Evolutionary conservation across 1,139 yeast genomes (phyloP).

Genomic region (Kodamaea sp.): DNA sequence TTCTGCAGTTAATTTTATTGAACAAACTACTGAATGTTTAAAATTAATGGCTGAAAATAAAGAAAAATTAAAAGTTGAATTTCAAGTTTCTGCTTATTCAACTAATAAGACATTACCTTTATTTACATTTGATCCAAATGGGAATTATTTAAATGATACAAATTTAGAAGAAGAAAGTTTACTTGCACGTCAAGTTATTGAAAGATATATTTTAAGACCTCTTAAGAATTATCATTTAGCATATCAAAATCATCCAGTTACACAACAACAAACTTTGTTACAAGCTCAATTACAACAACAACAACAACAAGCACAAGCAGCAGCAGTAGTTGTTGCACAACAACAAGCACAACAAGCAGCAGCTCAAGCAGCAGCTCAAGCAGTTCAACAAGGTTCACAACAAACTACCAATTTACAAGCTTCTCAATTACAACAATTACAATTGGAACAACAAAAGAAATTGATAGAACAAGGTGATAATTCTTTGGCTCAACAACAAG

Average conservation of each 20-base stretch:
- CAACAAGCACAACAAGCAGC: slow-evolving; percentile 5
- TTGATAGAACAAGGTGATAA: slow-evolving; percentile 21
- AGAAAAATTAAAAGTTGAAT: slow-evolving; percentile 33
- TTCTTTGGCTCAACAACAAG: slow-evolving; percentile 15
- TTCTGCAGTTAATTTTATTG: slow-evolving; percentile 34
- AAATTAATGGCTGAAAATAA: slow-evolving; percentile 29
- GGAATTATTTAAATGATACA: slow-evolving; percentile 18
- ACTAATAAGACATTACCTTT: slow-evolving; percentile 31
- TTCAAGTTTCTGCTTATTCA: slow-evolving; percentile 21
- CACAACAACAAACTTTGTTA: slow-evolving; percentile 38
- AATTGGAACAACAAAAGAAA: slow-evolving; percentile 27
- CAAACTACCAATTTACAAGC: slow-evolving; percentile 18
- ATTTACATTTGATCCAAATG: slow-evolving; percentile 32
- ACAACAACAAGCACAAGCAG: slow-evolving; percentile 16
- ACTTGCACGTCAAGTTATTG: slow-evolving; percentile 42
- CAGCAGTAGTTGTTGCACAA: slow-evolving; percentile 10
- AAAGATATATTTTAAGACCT: slow-evolving; percentile 40
- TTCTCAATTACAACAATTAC: slow-evolving; percentile 26
- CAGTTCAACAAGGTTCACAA: slow-evolving; percentile 13
- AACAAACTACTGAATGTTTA: slow-evolving; percentile 35
- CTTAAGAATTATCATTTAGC: slow-evolving; percentile 48
- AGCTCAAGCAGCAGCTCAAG: slow-evolving; percentile 10
- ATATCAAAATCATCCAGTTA: slow-evolving; percentile 44
- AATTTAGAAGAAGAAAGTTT: slow-evolving; percentile 37
- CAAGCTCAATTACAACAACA: slow-evolving; percentile 20